A percentile compares a stretch with the other conserved stretches of the same genome.
phyloP scores from a whole-genome alignment of 768 basidiomycete genomes.

The Trametes maxima region DNA sequence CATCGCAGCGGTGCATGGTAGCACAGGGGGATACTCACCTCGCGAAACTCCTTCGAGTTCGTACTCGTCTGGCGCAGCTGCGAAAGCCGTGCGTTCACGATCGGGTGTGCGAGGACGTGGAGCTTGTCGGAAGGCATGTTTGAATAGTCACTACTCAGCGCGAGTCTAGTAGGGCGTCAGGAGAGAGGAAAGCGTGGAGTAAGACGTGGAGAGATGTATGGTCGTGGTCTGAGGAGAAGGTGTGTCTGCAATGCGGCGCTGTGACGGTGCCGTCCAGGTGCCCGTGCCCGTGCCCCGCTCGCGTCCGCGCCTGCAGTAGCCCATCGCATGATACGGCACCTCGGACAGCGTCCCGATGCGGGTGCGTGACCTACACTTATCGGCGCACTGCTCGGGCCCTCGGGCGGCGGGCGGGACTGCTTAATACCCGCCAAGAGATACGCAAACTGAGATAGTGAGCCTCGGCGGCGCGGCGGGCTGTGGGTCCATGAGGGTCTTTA shows the following conservation, averaged over 20 bases:
- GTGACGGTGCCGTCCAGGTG: slow-evolving; percentile 2
- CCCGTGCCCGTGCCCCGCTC: neutral
- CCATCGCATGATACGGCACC: slow-evolving; percentile 7
- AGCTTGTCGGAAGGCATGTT: slow-evolving; percentile 39
- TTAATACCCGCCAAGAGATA: neutral
- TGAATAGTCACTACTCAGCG: neutral
- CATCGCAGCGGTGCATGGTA: neutral
- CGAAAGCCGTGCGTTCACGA: slow-evolving; percentile 74
- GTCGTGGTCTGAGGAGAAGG: slow-evolving; percentile 3
- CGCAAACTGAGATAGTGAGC: neutral
- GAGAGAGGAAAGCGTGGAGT: neutral
- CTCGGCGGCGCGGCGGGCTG: neutral
- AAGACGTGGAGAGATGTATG: slow-evolving; percentile 1
- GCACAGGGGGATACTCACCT: slow-evolving; percentile 46
- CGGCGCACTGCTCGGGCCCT: neutral
- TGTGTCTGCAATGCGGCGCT: slow-evolving; percentile 7
- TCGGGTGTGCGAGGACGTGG: slow-evolving; percentile 66
- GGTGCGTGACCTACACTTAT: slow-evolving; percentile 7
- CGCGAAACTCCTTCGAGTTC: slow-evolving; percentile 74
- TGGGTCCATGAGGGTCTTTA: slow-evolving; percentile 7
- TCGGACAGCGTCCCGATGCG: slow-evolving; percentile 10
- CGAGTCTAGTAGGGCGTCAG: neutral
- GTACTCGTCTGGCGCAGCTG: slow-evolving; percentile 66
- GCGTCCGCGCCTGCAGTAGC: slow-evolving; percentile 2
- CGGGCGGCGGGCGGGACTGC: neutral